Conservation (phyloP, 345 rosid genomes). For the Carallia pectinifolia region DNA sequence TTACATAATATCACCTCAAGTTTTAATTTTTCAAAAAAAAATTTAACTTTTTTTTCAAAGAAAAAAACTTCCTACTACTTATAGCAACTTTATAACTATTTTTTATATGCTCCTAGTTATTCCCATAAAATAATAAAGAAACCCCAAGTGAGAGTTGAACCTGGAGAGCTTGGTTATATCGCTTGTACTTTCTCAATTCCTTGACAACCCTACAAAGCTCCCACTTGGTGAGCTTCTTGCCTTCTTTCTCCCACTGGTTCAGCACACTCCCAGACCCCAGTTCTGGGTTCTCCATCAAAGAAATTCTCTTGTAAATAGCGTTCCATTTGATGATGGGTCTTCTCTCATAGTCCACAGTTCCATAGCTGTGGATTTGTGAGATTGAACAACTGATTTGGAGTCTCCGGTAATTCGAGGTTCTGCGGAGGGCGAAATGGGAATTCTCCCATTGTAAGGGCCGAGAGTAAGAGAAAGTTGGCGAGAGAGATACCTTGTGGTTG, state of each 20-base stretch:
- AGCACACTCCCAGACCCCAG: slow-evolving; percentile 65
- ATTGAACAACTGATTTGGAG: slow-evolving; percentile 46
- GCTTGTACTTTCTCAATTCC: slow-evolving; percentile 82
- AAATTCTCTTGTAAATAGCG: slow-evolving; percentile 67
- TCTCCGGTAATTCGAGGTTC: slow-evolving; percentile 14
- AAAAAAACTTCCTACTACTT: too few species aligned
- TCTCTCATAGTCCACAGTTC: slow-evolving; percentile 70
- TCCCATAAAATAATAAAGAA: too few species aligned
- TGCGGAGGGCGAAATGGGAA: slow-evolving; percentile 23
- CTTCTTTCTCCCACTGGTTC: slow-evolving; percentile 67
- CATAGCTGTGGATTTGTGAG: slow-evolving; percentile 67
- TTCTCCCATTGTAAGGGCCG: slow-evolving; percentile 28
- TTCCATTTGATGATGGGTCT: slow-evolving; percentile 77
- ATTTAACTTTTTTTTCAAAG: too few species aligned
- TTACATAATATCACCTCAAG: too few species aligned
- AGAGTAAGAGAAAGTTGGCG: slow-evolving; percentile 45
- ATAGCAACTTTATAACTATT: too few species aligned
- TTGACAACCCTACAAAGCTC: slow-evolving; percentile 88
- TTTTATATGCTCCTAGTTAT: too few species aligned
- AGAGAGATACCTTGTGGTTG: slow-evolving; percentile 39
- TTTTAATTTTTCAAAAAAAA: too few species aligned
- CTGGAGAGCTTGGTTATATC: slow-evolving; percentile 77
- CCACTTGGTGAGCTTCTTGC: slow-evolving; percentile 72
- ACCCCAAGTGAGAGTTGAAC: slow-evolving; percentile 26
- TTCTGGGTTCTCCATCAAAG: slow-evolving; percentile 73